Conservation (phyloP, 2,329 filamentous ascomycete genomes). For the Fusarium sp. region DNA sequence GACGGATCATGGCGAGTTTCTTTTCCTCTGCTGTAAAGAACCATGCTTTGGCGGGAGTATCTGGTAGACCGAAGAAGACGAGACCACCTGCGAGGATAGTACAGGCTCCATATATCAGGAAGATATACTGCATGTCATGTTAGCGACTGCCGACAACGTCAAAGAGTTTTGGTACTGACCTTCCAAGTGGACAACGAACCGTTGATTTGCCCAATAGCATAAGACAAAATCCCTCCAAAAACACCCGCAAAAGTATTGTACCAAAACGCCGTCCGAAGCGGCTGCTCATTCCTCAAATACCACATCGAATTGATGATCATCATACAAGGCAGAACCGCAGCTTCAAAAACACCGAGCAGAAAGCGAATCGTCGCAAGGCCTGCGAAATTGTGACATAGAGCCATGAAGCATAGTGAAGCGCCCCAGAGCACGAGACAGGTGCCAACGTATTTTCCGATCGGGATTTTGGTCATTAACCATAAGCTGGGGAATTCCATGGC, state of each 20-base stretch:
- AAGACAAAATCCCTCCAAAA: conserved; percentile 49
- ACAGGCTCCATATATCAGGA: conserved; percentile 43
- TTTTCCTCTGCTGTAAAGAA: not conserved
- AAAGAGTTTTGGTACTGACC: too few species aligned
- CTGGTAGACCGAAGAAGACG: conserved; percentile 7
- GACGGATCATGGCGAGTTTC: not conserved
- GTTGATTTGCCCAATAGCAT: conserved; percentile 48
- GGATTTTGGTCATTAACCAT: conserved; percentile 37
- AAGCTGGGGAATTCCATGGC: conserved; percentile 59
- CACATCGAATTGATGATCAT: conserved; percentile 50
- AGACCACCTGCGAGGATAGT: not conserved
- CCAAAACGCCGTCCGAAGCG: conserved; percentile 49
- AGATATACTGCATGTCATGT: conserved; percentile 21
- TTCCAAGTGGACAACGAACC: conserved; percentile 40
- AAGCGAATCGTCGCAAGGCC: conserved; percentile 46
- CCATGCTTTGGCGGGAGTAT: conserved; percentile 14
- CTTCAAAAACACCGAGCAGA: conserved; percentile 48
- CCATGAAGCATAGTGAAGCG: conserved; percentile 41
- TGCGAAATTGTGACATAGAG: conserved; percentile 39
- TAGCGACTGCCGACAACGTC: too few species aligned
- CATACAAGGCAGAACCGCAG: conserved; percentile 45
- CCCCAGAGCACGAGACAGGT: conserved; percentile 42
- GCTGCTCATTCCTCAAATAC: conserved; percentile 50
- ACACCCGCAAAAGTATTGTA: conserved; percentile 49
- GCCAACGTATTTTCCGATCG: conserved; percentile 38